Evolutionary conservation across 352 stramenopile genomes (phyloP).

Genomic region (Elongisporangium anandrum): DNA sequence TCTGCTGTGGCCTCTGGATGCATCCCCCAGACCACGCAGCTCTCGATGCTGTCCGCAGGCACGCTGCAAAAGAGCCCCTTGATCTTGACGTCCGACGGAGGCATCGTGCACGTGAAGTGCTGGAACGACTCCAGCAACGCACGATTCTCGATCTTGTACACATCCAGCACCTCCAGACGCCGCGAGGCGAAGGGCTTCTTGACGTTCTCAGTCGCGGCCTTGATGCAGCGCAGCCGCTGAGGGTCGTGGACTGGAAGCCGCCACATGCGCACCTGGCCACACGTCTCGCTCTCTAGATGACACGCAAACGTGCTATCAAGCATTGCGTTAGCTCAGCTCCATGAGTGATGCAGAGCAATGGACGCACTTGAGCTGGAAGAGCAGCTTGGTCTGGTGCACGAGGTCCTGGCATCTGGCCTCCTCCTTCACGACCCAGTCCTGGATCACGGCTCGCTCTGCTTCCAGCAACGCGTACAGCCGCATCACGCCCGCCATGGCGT

Average conservation of each 20-base stretch:
- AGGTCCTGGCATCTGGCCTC: constrained; percentile 21
- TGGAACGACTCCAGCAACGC: constrained; percentile 58
- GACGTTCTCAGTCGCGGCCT: constrained; percentile 68
- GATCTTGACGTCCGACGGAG: constrained; percentile 33
- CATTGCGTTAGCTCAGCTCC: background rate
- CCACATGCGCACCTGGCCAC: constrained; percentile 43
- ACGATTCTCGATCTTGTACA: constrained; percentile 81
- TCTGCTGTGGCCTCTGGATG: constrained; percentile 12
- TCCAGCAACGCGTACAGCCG: constrained; percentile 45
- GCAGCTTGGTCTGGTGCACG: constrained; percentile 24
- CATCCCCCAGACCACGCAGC: constrained; percentile 62
- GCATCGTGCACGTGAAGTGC: constrained; percentile 21
- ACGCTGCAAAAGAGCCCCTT: constrained; percentile 77
- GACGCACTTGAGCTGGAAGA: constrained; percentile 44
- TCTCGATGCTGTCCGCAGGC: constrained; percentile 46
- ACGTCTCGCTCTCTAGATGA: constrained; percentile 65
- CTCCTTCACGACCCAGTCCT: constrained; percentile 24
- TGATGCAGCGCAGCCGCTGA: constrained; percentile 54
- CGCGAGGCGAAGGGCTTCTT: constrained; percentile 43
- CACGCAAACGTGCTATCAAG: constrained; percentile 45
- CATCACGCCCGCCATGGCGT: constrained; percentile 25
- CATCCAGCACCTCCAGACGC: constrained; percentile 56
- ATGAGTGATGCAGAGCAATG: constrained; percentile 1
- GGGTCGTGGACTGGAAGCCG: constrained; percentile 35
- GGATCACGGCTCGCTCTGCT: constrained; percentile 37